Evolutionary conservation across 345 rosid species (phyloP).

Genomic region (Cardiospermum halicacabum): DNA sequence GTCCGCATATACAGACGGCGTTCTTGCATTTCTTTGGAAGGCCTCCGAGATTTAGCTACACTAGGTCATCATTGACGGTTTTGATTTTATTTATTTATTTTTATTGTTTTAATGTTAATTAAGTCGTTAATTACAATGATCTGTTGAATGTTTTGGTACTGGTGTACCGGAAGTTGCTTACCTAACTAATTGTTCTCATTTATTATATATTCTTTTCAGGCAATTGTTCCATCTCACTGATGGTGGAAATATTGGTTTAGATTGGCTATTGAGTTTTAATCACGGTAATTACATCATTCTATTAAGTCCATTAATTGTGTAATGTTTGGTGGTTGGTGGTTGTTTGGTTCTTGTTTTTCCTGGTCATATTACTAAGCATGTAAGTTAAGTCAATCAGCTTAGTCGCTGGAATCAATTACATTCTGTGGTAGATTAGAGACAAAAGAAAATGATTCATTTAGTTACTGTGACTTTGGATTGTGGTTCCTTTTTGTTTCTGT

Average conservation of each 20-base stretch:
- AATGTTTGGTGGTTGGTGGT: too few relatives aligned
- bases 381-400: background rate
- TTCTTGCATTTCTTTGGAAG: slow-evolving; percentile 63
- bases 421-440: background rate
- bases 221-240: slow-evolving; percentile 66
- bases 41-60: slow-evolving; percentile 73
- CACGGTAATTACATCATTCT: slow-evolving; percentile 33
- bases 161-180: too few relatives aligned
- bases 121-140: background rate
- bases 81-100: background rate
- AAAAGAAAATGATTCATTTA: background rate
- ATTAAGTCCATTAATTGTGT: background rate
- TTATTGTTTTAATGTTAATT: background rate
- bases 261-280: slow-evolving; percentile 64
- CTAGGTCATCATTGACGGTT: slow-evolving; percentile 35
- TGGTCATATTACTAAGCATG: background rate
- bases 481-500: background rate
- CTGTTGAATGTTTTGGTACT: background rate
- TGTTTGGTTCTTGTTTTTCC: background rate
- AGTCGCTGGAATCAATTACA: background rate
- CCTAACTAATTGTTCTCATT: slow-evolving; percentile 1
- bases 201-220: slow-evolving; percentile 28
- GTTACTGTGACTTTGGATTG: too few relatives aligned
- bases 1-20: slow-evolving; percentile 79
- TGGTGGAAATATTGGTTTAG: slow-evolving; percentile 89